Percentiles rank a stretch among this genome's conserved stretches.
These are phyloP conservation scores for Cryptococcus deneoformans DNA, from an alignment of 1,284 basidiomycete genomes.

Conservation along the genomic window DNA sequence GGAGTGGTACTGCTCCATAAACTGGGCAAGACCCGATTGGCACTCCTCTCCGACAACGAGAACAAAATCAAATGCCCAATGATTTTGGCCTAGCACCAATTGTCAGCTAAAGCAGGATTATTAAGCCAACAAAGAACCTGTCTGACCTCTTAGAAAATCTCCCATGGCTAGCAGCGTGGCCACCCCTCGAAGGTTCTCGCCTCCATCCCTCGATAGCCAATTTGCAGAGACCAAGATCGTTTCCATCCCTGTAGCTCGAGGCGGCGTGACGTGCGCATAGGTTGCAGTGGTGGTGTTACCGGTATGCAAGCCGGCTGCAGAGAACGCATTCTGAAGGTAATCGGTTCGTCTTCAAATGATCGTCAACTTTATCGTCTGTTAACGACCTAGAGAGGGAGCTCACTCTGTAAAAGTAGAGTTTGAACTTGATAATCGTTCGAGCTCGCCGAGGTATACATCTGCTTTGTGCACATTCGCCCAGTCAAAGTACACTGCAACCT, in stretches of 20 bases:
- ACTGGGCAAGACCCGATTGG: conserved; percentile 88
- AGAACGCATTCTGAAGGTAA: conserved; percentile 20
- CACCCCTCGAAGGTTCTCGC: conserved; percentile 76
- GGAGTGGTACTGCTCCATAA: conserved; percentile 79
- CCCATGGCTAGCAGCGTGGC: conserved; percentile 79
- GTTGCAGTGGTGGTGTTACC: conserved; percentile 53
- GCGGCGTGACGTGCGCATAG: conserved; percentile 77
- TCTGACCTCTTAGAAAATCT: conserved; percentile 71
- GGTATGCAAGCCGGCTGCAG: conserved; percentile 21
- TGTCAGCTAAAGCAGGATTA: conserved; percentile 3
- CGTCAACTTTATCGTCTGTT: not conserved
- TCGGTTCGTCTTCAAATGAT: conserved; percentile 8
- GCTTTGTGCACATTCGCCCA: conserved; percentile 85
- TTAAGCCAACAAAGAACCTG: not conserved
- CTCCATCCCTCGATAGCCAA: conserved; percentile 63
- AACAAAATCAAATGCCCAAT: conserved; percentile 92
- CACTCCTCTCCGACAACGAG: conserved; percentile 88
- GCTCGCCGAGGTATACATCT: conserved; percentile 66
- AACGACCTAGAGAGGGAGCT: not conserved
- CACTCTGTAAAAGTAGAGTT: conserved; percentile 67
- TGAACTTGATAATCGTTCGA: conserved; percentile 60
- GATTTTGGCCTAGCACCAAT: conserved; percentile 64
- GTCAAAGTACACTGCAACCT: conserved; percentile 81
- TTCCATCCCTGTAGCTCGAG: conserved; percentile 83
- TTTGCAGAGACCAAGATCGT: conserved; percentile 86